Evolutionary conservation across 306 rosid species (phyloP), one percentile per base, ranked within the genome.

Genomic region (Echinosophora koreensis): DNA sequence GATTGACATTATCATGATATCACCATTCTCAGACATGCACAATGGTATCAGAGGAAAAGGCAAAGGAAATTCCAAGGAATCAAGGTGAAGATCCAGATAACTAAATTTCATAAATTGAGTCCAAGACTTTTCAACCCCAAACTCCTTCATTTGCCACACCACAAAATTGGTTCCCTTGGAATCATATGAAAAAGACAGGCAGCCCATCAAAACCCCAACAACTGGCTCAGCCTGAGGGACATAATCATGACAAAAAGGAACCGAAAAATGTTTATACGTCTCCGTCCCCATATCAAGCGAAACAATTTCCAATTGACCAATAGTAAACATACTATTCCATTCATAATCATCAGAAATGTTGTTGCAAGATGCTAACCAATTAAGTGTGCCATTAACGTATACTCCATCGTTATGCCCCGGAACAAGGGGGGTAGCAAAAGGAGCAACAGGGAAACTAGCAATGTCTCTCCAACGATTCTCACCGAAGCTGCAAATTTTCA

Each of bases 11-110:
- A 68, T 1, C 12, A 68, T 0, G 9, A 46, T 11, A 28, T 13
- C 46, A 47, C 42, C 73, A 28, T 49, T 68, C 38, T 47, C 39
- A 49, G 28, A 69, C 16, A 14, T 14, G 30, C 22, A 69, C n/a
- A 32, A 7, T 6, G 59, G 28, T 4, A 41, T 0, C 47, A 41
- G 8, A 41, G 3, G 47, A 2, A 41, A 8, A 7, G 11, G 2
- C 8, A 6, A 8, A 41, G 10, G 11, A 8, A 41, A 8, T 41
- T 6, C 3, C 47, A 8, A 8, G 47, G 3, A 41, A 41, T 4
- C 27, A 9, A 32, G 2, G n/a, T n/a, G 38, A 11, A 66, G 18
- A 66, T 44, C 6, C 5, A 5, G 15, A 42, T 41, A 66, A 66
- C 71, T 42, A 41, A 66, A 1, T 0, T 66, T 66, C 38, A 42